phyloP scores from a whole-genome alignment of 1,284 basidiomycete species.

The Meira miltonrushii region DNA sequence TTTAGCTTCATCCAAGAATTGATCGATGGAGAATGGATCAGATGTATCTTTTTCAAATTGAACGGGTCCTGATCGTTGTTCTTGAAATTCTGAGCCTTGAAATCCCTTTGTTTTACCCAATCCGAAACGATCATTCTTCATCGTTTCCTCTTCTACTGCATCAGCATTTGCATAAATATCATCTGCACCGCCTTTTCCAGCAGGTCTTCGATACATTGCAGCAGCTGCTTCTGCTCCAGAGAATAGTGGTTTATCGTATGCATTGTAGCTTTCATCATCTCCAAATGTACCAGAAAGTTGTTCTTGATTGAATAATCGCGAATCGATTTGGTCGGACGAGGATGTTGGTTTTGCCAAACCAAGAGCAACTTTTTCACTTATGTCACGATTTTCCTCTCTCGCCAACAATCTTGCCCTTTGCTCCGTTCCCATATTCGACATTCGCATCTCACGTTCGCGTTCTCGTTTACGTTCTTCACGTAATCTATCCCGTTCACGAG shows the following conservation, averaged over 20 bases:
- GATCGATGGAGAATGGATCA: conserved; percentile 96
- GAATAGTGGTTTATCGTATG: conserved; percentile 94
- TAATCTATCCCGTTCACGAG: conserved; percentile 80
- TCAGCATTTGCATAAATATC: conserved; percentile 74
- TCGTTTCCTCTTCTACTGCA: conserved; percentile 65
- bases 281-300: conserved; percentile 71
- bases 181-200: conserved; percentile 59
- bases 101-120: conserved; percentile 77
- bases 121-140: conserved; percentile 89
- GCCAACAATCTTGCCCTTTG: conserved; percentile 91
- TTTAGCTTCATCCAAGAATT: conserved; percentile 96
- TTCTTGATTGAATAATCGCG: conserved; percentile 94
- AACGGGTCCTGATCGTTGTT: conserved; percentile 70
- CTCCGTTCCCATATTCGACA: conserved; percentile 98
- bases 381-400: conserved; percentile 90
- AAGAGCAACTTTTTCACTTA: conserved; percentile 96
- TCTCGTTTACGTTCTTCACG: conserved; percentile 85
- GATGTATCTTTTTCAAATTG: conserved; percentile 95
- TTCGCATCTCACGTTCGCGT: conserved; percentile 92
- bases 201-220: conserved; percentile 91
- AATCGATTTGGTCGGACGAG: conserved; percentile 86
- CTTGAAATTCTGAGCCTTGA: conserved; percentile 76
- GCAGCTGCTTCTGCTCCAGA: conserved; percentile 90
- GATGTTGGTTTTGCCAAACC: conserved; percentile 95
- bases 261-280: conserved; percentile 84